These are phyloP conservation scores for Balamuthia mandrillaris DNA, from an alignment of 208 protist species.

Conservation along the genomic window DNA sequence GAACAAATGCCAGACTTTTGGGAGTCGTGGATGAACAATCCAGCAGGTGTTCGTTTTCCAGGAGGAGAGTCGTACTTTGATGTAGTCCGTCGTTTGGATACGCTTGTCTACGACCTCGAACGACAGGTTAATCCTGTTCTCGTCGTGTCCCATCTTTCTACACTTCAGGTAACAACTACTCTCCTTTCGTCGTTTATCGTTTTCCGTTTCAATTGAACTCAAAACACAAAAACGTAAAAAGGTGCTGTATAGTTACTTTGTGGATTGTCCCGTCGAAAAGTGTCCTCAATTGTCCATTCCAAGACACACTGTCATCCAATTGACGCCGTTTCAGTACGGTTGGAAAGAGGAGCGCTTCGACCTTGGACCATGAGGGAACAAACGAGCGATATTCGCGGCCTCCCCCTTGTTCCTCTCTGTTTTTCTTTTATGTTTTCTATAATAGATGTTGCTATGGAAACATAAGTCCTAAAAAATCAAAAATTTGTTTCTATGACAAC, in stretches of 20 bases:
- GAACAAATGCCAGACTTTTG: not conserved
- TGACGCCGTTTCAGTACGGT: slow-evolving; percentile 11
- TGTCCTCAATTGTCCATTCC: not conserved
- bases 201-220: too few relatives aligned
- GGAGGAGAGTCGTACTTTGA: slow-evolving; percentile 22
- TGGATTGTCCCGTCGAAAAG: not conserved
- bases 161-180: too few relatives aligned
- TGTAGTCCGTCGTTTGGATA: not conserved
- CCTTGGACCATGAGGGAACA: too few relatives aligned
- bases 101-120: slow-evolving; percentile 8
- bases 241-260: slow-evolving; percentile 19
- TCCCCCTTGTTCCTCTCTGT: too few relatives aligned
- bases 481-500: too few relatives aligned
- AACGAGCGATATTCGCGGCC: too few relatives aligned
- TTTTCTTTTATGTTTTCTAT: too few relatives aligned
- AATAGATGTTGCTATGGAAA: too few relatives aligned
- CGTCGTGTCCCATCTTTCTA: slow-evolving; percentile 20
- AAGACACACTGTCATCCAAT: not conserved
- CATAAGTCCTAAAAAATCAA: too few relatives aligned
- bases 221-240: too few relatives aligned
- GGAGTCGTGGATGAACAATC: not conserved
- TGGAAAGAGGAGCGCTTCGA: not conserved
- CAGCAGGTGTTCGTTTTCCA: not conserved
- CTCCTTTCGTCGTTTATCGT: too few relatives aligned
- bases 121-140: not conserved